Evolutionary conservation across 306 rosid species (phyloP), one percentile per base, ranked within the genome.

Genomic region (Rosa multiflora): DNA sequence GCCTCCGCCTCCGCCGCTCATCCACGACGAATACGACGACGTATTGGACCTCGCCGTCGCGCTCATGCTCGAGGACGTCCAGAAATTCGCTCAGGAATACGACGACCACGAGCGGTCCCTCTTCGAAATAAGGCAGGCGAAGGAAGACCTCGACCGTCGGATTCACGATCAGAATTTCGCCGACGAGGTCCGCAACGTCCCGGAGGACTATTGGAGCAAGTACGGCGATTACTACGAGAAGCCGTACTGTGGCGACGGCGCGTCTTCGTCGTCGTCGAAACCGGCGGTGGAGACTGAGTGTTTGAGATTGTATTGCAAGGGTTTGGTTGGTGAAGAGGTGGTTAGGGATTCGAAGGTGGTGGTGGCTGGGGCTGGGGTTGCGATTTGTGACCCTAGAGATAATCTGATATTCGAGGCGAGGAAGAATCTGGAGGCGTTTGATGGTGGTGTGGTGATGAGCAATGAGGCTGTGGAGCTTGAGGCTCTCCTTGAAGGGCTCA

Each of bases 241-340:
- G 47, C 89, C 87, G 32, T 82, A 76, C 77, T 23, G 2, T 23
- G 8, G 20, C 10, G 70, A 21, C 46, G 80, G 56, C 13, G 47
- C 81, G 47, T 72, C 81, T 2, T 35, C 80, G 1, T 76, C 81
- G 4, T 35, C 80, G 1, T 76, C 80, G 1, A 32, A 32, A 32
- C 18, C 68, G n/a, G 80, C 35, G 39, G 72, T 32, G 39, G 81
- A 40, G 74, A 14, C 39, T 6, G 89, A 84, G 76, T 51, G 76
- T 73, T 79, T 73, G 79, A 82, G 74, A 37, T 5, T 88, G 77
- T 88, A 88, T 53, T 88, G 70, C 77, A 86, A 86, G 81, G 94
- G 90, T 20, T 74, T 88, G 83, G 86, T 90, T 20, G 85, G 84
- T 63, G 84, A 86, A 72, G 87, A 89, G 76, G 66, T 58, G 74